Evolutionary conservation across 2,329 filamentous ascomycete species (phyloP).

Genomic region (Aspergillus udagawae): DNA sequence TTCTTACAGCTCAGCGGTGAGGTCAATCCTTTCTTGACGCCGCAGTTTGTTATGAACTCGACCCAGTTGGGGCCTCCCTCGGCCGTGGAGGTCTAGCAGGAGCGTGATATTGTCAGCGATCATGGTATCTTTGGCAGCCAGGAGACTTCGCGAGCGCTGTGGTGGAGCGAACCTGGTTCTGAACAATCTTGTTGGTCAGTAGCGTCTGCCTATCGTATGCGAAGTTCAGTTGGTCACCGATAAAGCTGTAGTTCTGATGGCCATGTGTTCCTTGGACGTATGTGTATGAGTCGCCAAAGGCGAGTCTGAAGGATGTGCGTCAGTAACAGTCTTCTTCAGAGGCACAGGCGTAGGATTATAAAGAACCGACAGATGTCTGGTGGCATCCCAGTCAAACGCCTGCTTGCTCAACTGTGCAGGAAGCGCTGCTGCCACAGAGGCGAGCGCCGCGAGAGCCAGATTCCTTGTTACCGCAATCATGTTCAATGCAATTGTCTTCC

Average conservation of each 20-base stretch:
- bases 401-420: neutral
- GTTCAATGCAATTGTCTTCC: neutral
- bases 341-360: neutral
- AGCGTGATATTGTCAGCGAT: neutral
- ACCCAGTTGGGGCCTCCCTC: constrained; percentile 55
- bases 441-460: constrained; percentile 1
- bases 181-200: constrained; percentile 48
- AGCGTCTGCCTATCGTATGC: constrained; percentile 44
- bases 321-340: constrained; percentile 5
- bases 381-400: constrained; percentile 13
- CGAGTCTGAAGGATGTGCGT: constrained; percentile 14
- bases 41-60: constrained; percentile 51
- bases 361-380: constrained; percentile 14
- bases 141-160: neutral
- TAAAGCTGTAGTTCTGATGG: constrained; percentile 51
- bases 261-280: constrained; percentile 54
- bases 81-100: constrained; percentile 43
- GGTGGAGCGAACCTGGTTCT: constrained; percentile 36
- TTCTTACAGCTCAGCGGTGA: constrained; percentile 42
- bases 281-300: constrained; percentile 35
- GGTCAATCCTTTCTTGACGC: constrained; percentile 41
- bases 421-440: neutral
- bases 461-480: neutral
- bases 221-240: constrained; percentile 50
- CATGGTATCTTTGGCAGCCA: neutral